Conservation (phyloP, 1,139 yeast species). For the Pichia cactophila region DNA sequence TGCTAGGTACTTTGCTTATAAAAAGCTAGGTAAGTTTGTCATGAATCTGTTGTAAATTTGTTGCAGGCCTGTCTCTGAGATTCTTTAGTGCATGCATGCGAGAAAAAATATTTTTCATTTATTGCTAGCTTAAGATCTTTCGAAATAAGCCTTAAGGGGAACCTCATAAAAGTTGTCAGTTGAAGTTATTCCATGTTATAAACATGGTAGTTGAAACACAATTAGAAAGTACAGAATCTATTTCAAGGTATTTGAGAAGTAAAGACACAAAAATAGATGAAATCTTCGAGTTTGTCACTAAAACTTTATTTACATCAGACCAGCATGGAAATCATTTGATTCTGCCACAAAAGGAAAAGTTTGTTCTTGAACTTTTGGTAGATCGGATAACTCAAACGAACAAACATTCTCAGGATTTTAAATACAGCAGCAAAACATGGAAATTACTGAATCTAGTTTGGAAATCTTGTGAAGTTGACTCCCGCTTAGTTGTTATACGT, state of each 20-base stretch:
- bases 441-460: constrained; percentile 37
- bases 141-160: neutral
- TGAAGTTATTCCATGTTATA: neutral
- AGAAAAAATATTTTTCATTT: too few relatives aligned
- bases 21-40: too few relatives aligned
- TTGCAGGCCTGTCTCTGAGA: too few relatives aligned
- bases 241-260: constrained; percentile 56
- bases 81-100: too few relatives aligned
- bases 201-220: neutral
- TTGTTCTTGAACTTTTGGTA: constrained; percentile 57
- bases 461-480: constrained; percentile 23
- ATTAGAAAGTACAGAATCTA: constrained; percentile 7
- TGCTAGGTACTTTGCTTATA: too few relatives aligned
- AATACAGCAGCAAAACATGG: constrained; percentile 40
- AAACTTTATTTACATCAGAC: neutral
- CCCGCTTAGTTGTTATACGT: constrained; percentile 12
- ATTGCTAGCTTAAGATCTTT: neutral
- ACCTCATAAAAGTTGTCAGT: too few relatives aligned
- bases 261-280: constrained; percentile 40
- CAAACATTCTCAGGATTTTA: constrained; percentile 33
- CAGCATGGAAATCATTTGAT: constrained; percentile 31
- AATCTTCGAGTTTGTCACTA: constrained; percentile 36
- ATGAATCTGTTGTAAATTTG: too few relatives aligned
- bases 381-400: constrained; percentile 55
- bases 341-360: constrained; percentile 55